Base-by-base conservation (phyloP, 306 rosid genomes). In the Medicago arabica region DNA sequence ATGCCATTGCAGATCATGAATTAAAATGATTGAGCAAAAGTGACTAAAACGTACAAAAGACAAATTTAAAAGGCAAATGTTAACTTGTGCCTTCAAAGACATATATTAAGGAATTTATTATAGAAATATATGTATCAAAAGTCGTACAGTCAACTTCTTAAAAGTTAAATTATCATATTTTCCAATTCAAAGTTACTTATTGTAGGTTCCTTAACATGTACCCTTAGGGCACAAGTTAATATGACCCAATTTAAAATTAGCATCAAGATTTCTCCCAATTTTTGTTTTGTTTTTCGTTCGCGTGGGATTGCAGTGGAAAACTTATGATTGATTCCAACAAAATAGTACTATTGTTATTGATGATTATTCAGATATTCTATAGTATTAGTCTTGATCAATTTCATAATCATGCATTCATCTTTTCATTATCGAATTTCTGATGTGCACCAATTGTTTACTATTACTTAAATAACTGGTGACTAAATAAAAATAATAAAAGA, bases 381-480 rank as follows among this genome's bases (percentile, higher is more conserved):
- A 67, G 17, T 66, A 18, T 31, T 58, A 58, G 61, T 66, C 43
- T 55, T 76, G 64, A 84, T 84, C 71, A 69, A 74, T 39, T 43
- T 41, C 9, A 53, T 55, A 34, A 57, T 83, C 21, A 57, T 9
- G 38, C 38, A 34, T 75, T 71, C 16, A 49, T 17, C 2, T 43
- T n/a, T 79, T 81, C 72, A 55, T 14, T 57, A 57, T 74, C 75
- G 18, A 55, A 39, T 58, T 41, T 36, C 2, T 23, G 58, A 75
- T 74, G 54, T 14, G 67, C 41, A 80, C 83, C 79, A 75, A 65
- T 85, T 43, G 85, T 81, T 70, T n/a, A n/a, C n/a, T n/a, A n/a
- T n/a, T n/a, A n/a, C n/a, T n/a, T n/a, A n/a, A n/a, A n/a, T n/a
- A n/a, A n/a, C n/a, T n/a, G n/a, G n/a, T n/a, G n/a, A n/a, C n/a